A percentile compares a stretch with the other conserved stretches of the same genome.
phyloP scores from a whole-genome alignment of 2,329 filamentous ascomycete genomes.

The Microcyclospora pomicola region DNA sequence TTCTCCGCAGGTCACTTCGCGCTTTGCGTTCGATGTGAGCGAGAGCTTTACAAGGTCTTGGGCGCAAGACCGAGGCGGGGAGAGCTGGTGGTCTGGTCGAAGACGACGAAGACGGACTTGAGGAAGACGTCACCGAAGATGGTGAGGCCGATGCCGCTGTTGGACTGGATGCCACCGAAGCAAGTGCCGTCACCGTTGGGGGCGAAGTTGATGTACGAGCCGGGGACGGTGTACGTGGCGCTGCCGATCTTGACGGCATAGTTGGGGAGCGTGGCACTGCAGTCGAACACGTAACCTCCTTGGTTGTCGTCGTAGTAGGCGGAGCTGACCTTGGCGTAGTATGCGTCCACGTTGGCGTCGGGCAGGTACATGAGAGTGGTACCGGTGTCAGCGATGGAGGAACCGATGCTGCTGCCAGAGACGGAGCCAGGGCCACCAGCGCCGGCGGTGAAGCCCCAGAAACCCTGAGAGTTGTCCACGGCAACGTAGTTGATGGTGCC shows the following conservation, averaged over 20 bases:
- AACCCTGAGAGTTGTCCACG: conserved; percentile 45
- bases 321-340: conserved; percentile 45
- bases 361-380: conserved; percentile 53
- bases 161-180: conserved; percentile 62
- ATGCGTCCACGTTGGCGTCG: conserved; percentile 33
- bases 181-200: conserved; percentile 36
- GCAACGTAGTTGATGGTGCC: conserved; percentile 43
- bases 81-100: conserved; percentile 38
- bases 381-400: conserved; percentile 55
- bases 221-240: conserved; percentile 38
- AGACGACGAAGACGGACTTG: conserved; percentile 63
- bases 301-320: conserved; percentile 33
- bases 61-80: conserved; percentile 32
- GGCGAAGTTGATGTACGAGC: conserved; percentile 42
- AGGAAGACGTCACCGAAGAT: conserved; percentile 63
- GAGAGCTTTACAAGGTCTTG: too few relatives aligned
- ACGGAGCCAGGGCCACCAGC: conserved; percentile 34
- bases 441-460: conserved; percentile 47
- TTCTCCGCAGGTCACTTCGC: too few relatives aligned
- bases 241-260: conserved; percentile 40
- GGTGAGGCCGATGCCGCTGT: conserved; percentile 43
- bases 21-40: too few relatives aligned
- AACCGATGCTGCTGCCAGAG: conserved; percentile 31
- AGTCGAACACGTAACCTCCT: conserved; percentile 44
- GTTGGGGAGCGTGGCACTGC: conserved; percentile 37